These are phyloP conservation scores for Sporothrix inflata DNA, from an alignment of 2,329 filamentous ascomycete genomes.

Conservation along the genomic window DNA sequence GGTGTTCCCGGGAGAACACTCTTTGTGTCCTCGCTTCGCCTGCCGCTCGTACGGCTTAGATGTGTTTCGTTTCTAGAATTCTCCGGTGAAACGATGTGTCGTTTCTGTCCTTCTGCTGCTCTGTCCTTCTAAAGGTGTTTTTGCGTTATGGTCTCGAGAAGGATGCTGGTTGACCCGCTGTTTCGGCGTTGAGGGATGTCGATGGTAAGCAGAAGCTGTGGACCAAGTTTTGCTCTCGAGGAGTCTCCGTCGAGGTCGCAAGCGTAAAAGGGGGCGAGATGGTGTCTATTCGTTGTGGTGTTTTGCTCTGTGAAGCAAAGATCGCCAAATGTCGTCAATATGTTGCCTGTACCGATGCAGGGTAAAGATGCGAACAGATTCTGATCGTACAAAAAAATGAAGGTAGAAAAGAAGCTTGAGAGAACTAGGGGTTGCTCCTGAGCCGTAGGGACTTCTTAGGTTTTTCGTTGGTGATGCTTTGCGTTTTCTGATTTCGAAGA, in stretches of 20 bases:
- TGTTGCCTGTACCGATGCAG: too few species aligned
- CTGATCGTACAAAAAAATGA: background rate
- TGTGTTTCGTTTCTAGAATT: conserved; percentile 6
- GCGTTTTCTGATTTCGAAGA: conserved; percentile 2
- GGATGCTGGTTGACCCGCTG: background rate
- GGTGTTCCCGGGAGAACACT: background rate
- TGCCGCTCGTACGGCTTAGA: conserved; percentile 9
- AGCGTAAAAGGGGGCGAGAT: background rate
- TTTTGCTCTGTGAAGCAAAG: background rate
- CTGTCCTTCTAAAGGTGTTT: background rate
- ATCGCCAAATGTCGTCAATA: conserved; percentile 6
- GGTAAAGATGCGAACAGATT: background rate
- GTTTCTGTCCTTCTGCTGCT: background rate
- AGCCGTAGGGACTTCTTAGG: background rate
- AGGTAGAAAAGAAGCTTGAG: background rate
- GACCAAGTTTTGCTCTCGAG: background rate
- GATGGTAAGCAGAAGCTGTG: background rate
- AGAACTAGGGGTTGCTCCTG: background rate
- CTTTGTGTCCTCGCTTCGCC: background rate
- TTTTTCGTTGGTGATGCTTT: conserved; percentile 11
- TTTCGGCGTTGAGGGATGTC: background rate
- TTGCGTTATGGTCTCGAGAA: too few species aligned
- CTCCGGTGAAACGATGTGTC: background rate
- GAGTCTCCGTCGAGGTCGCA: too few species aligned
- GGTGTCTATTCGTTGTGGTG: background rate